Evolutionary conservation across 371 early-diverging fungal species (phyloP).

Genomic region (Dinochytrium kinnereticum): DNA sequence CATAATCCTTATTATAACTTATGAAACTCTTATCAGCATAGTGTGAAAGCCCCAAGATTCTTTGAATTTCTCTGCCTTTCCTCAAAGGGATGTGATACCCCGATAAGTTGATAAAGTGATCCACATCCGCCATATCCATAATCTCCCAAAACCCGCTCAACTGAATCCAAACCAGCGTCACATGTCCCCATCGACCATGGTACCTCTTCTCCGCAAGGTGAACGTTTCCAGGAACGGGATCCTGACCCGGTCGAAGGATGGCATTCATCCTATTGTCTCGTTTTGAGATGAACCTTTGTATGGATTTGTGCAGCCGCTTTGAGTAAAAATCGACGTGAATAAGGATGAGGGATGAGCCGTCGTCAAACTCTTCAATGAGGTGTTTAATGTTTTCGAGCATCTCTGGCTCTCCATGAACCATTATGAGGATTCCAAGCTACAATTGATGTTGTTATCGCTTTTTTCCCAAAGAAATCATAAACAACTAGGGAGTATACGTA

Average conservation of each 20-base stretch:
- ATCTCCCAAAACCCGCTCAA: constrained; percentile 34
- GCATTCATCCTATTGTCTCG: neutral
- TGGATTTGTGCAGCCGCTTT: neutral
- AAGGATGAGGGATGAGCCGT: neutral
- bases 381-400: neutral
- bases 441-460: neutral
- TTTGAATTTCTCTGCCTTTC: constrained; percentile 23
- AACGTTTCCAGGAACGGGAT: constrained; percentile 14
- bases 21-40: constrained; percentile 21
- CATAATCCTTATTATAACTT: constrained; percentile 22
- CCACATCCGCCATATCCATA: constrained; percentile 37
- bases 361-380: neutral
- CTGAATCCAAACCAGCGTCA: constrained; percentile 28
- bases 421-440: constrained; percentile 38
- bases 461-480: too few relatives aligned
- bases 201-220: constrained; percentile 20
- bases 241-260: neutral
- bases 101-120: constrained; percentile 34
- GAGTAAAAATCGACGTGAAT: neutral
- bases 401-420: neutral
- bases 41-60: constrained; percentile 4
- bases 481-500: neutral
- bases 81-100: constrained; percentile 28
- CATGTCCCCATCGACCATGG: constrained; percentile 28
- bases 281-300: neutral